Evolutionary conservation across 2,329 filamentous ascomycete species (phyloP).

Genomic region (Arthrobotrys musiformis): DNA sequence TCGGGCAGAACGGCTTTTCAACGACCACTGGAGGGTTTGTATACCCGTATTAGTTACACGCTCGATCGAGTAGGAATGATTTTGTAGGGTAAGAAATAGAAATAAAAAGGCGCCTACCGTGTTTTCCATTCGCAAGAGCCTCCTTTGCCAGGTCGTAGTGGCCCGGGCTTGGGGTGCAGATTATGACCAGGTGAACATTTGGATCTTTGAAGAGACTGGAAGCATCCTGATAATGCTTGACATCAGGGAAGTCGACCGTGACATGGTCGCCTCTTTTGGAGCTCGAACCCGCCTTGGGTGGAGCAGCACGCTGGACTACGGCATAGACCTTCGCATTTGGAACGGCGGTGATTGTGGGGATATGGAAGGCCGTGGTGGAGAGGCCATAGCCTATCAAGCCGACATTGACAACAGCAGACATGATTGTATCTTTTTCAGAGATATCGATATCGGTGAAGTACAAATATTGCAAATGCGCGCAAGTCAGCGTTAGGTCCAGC

Average conservation of each 20-base stretch:
- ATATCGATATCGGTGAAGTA: conserved; percentile 6
- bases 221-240: conserved; percentile 61
- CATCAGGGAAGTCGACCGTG: conserved; percentile 65
- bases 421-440: conserved; percentile 12
- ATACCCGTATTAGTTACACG: neutral
- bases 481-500: neutral
- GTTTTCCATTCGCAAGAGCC: conserved; percentile 61
- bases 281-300: conserved; percentile 17
- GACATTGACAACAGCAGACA: conserved; percentile 63
- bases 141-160: conserved; percentile 61
- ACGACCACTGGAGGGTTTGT: conserved; percentile 61
- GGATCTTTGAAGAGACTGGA: conserved; percentile 62
- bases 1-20: conserved; percentile 63
- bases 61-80: neutral
- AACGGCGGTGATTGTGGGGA: conserved; percentile 67
- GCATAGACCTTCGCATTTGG: conserved; percentile 65
- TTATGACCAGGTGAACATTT: conserved; percentile 61
- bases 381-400: conserved; percentile 68
- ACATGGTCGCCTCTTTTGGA: conserved; percentile 62
- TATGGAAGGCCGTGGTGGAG: conserved; percentile 66
- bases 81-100: neutral
- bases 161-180: conserved; percentile 61
- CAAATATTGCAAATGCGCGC: neutral
- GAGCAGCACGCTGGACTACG: conserved; percentile 64
- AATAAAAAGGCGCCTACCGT: conserved; percentile 60